phyloP scores from a whole-genome alignment of 73 alveolate species.

The Paramecium caudatum region DNA sequence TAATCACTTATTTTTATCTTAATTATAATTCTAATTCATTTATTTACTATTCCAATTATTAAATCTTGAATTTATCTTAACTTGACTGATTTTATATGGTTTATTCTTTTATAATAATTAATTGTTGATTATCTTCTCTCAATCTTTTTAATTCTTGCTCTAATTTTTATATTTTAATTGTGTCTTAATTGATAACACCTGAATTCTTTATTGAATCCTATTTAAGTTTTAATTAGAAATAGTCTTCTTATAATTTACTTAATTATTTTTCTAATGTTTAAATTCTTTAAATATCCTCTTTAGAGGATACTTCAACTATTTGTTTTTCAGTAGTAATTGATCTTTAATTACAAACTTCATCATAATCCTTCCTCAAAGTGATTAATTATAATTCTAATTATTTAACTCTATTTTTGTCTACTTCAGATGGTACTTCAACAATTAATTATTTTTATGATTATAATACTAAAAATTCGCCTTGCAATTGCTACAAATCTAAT shows the following conservation, averaged over 20 bases:
- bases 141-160: not conserved
- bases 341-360: conserved; percentile 12
- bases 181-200: not conserved
- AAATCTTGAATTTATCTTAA: not conserved
- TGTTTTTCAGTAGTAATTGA: not conserved
- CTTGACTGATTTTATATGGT: not conserved
- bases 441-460: not conserved
- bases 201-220: not conserved
- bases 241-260: not conserved
- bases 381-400: conserved; percentile 40
- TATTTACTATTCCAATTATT: not conserved
- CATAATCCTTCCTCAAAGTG: conserved; percentile 22
- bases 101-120: not conserved
- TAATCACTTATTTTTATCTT: not conserved
- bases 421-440: conserved; percentile 32
- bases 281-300: not conserved
- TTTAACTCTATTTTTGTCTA: conserved; percentile 9
- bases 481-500: conserved; percentile 6
- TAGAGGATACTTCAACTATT: not conserved
- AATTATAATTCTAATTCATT: not conserved
- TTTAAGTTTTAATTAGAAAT: not conserved
- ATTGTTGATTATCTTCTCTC: not conserved
- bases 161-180: not conserved
- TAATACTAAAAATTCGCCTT: conserved; percentile 13
- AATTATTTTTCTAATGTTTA: not conserved